These are phyloP conservation scores for Lactarius hengduanensis DNA, from an alignment of 768 basidiomycete species.

Conservation along the genomic window DNA sequence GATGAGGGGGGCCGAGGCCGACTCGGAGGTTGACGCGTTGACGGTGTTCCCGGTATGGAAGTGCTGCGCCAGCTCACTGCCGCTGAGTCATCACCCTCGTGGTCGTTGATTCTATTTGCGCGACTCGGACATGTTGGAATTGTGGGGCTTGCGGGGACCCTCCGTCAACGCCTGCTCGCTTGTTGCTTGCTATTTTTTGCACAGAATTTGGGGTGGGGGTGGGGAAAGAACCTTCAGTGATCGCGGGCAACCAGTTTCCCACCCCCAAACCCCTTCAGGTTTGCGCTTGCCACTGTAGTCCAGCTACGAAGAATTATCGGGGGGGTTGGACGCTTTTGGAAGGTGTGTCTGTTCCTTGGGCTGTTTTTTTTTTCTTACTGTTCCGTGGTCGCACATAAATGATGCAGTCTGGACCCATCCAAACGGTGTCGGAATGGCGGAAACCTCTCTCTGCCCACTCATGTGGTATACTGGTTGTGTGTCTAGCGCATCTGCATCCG, in stretches of 20 bases:
- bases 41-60: no score
- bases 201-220: neutral
- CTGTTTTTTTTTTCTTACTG: neutral
- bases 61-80: no score
- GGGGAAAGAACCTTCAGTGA: neutral
- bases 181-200: neutral
- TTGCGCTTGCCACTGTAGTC: neutral
- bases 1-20: no score
- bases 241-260: neutral
- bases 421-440: neutral
- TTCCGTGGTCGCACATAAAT: neutral
- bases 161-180: neutral
- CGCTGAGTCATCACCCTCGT: neutral
- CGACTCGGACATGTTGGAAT: neutral
- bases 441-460: neutral
- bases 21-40: no score
- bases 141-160: neutral
- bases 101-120: neutral
- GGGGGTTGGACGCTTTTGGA: conserved; percentile 1
- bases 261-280: neutral
- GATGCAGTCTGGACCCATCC: neutral
- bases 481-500: neutral
- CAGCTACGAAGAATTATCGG: neutral
- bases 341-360: neutral
- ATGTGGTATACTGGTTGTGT: neutral